Conservation (phyloP, 352 stramenopile species). For the Phytophthora citricola region DNA sequence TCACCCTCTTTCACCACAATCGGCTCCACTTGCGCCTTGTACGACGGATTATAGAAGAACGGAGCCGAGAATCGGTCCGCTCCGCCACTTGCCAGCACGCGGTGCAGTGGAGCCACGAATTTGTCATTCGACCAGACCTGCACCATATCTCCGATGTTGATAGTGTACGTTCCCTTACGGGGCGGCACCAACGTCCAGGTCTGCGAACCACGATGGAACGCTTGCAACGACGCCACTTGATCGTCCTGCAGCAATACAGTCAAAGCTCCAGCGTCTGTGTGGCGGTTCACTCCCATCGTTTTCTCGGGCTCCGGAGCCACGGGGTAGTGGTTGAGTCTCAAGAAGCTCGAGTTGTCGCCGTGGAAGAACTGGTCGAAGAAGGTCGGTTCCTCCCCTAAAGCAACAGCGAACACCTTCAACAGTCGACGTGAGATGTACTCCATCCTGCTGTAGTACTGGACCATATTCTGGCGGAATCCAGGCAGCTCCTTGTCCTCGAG, state of each 20-base stretch:
- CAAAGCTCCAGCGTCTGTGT: conserved; percentile 66
- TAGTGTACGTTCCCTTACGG: conserved; percentile 52
- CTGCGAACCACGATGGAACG: conserved; percentile 53
- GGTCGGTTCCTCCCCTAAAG: conserved; percentile 45
- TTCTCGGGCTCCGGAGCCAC: conserved; percentile 45
- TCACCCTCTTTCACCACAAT: conserved; percentile 47
- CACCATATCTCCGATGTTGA: conserved; percentile 71
- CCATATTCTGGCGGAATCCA: conserved; percentile 58
- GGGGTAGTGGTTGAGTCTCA: conserved; percentile 94
- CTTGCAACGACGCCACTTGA: conserved; percentile 58
- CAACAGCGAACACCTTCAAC: conserved; percentile 62
- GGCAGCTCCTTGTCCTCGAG: conserved; percentile 49
- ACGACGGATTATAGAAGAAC: conserved; percentile 81
- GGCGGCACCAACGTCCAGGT: conserved; percentile 57
- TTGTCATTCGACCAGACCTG: conserved; percentile 65
- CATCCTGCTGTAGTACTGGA: conserved; percentile 51
- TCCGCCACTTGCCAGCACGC: conserved; percentile 47
- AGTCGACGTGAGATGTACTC: conserved; percentile 61
- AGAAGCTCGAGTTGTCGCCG: conserved; percentile 85
- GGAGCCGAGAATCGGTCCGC: conserved; percentile 58
- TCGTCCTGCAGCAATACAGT: conserved; percentile 72
- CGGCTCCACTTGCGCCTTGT: conserved; percentile 65
- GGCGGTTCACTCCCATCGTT: conserved; percentile 58
- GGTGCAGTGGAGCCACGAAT: conserved; percentile 54
- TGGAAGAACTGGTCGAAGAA: conserved; percentile 75